phyloP scores from a whole-genome alignment of 2,329 filamentous ascomycete species.

The Cercospora sp. region DNA sequence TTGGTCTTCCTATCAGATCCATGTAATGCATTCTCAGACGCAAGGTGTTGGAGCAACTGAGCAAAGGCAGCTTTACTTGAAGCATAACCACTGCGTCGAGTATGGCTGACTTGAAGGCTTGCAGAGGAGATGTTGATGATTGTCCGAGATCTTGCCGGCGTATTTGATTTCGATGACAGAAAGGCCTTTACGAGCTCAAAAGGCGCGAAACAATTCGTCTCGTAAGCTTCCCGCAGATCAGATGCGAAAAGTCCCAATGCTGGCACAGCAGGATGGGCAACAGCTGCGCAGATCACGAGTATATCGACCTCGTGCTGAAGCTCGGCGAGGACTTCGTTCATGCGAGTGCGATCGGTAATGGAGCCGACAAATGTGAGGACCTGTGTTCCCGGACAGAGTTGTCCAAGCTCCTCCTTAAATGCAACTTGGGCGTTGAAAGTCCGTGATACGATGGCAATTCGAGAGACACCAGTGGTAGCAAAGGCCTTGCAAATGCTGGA shows the following conservation, averaged over 20 bases:
- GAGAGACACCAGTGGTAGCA: conserved; percentile 26
- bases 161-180: conserved; percentile 35
- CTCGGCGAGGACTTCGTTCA: conserved; percentile 31
- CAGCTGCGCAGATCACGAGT: conserved; percentile 44
- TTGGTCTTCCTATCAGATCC: conserved; percentile 1
- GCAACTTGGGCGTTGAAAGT: conserved; percentile 37
- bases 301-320: conserved; percentile 36
- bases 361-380: conserved; percentile 39
- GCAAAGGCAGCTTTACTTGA: conserved; percentile 21
- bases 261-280: conserved; percentile 33
- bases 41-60: conserved; percentile 12
- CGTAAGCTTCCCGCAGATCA: conserved; percentile 40
- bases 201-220: conserved; percentile 39
- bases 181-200: conserved; percentile 41
- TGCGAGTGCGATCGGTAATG: conserved; percentile 26
- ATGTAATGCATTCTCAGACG: background rate
- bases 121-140: conserved; percentile 42
- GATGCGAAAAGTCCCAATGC: conserved; percentile 36
- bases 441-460: conserved; percentile 30
- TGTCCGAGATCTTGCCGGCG: conserved; percentile 25
- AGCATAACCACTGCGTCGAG: conserved; percentile 16
- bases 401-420: conserved; percentile 42
- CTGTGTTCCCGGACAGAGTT: conserved; percentile 37
- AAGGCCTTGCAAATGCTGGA: conserved; percentile 29
- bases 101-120: conserved; percentile 37